These are phyloP conservation scores for Acanthamoeba royreba DNA, from an alignment of 208 protist species.

Conservation along the genomic window DNA sequence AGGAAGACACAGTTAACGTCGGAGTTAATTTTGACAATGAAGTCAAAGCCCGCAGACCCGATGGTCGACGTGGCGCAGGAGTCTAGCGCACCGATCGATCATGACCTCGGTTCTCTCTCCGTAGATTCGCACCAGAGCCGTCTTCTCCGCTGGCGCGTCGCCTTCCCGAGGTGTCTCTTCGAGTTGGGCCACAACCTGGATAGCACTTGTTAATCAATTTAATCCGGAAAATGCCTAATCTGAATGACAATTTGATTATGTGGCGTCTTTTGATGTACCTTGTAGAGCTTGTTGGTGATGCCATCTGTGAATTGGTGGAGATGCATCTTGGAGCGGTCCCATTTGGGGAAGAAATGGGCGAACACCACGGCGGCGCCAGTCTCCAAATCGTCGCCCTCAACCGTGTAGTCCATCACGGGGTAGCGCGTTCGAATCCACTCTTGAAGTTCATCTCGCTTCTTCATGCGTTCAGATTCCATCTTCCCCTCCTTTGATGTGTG, in stretches of 20 bases:
- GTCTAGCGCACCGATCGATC: background rate
- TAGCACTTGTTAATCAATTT: background rate
- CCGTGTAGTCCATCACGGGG: background rate
- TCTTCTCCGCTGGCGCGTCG: background rate
- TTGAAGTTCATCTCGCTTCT: background rate
- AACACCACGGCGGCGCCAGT: background rate
- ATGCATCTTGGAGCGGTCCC: background rate
- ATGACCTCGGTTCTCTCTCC: constrained; percentile 49
- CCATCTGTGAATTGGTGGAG: constrained; percentile 25
- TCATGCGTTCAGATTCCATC: too few relatives aligned
- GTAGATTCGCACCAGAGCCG: constrained; percentile 44
- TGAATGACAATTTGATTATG: background rate
- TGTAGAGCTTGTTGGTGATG: constrained; percentile 39
- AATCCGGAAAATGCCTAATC: background rate
- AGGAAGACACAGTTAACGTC: background rate
- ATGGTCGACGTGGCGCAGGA: background rate
- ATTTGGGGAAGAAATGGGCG: constrained; percentile 31
- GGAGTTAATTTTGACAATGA: background rate
- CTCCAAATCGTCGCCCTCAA: background rate
- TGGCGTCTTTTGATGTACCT: background rate
- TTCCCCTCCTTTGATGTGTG: too few relatives aligned
- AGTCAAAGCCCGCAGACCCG: background rate
- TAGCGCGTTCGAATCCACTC: background rate
- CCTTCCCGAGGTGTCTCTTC: background rate
- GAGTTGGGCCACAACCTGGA: background rate